A percentile compares a stretch with the other conserved stretches of the same genome.
Conservation (phyloP, 73 alveolate genomes). For the Tetrahymena thermophila region DNA sequence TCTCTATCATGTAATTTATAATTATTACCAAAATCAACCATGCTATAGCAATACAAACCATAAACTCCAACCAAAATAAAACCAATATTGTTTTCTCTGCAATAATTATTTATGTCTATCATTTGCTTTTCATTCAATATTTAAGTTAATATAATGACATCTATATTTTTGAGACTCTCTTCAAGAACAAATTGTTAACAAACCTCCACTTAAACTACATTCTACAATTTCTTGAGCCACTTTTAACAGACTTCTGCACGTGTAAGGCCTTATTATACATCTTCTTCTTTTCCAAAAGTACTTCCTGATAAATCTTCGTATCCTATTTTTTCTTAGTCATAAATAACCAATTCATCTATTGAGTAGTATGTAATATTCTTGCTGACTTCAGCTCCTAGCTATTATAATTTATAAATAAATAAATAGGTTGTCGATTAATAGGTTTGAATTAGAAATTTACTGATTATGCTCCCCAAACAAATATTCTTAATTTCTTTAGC, state of each 20-base stretch:
- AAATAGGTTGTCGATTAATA: neutral
- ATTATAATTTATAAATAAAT: neutral
- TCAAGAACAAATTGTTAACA: neutral
- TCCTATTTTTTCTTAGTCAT: neutral
- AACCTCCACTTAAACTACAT: neutral
- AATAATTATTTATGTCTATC: neutral
- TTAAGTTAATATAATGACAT: neutral
- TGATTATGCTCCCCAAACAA: neutral
- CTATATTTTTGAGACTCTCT: neutral
- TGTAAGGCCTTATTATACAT: neutral
- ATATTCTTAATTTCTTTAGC: neutral
- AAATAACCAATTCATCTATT: neutral
- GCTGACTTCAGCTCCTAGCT: neutral
- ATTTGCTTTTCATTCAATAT: neutral
- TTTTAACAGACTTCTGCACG: neutral
- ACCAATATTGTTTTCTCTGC: neutral
- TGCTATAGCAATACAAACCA: neutral
- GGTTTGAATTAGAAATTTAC: neutral
- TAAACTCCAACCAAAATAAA: neutral
- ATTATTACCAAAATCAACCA: neutral
- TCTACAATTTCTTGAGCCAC: neutral
- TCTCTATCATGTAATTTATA: neutral
- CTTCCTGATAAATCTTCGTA: neutral
- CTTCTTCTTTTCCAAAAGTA: neutral
- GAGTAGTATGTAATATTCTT: neutral